phyloP scores from a whole-genome alignment of 371 early-diverging fungal species.

The Mortierella sp. region DNA sequence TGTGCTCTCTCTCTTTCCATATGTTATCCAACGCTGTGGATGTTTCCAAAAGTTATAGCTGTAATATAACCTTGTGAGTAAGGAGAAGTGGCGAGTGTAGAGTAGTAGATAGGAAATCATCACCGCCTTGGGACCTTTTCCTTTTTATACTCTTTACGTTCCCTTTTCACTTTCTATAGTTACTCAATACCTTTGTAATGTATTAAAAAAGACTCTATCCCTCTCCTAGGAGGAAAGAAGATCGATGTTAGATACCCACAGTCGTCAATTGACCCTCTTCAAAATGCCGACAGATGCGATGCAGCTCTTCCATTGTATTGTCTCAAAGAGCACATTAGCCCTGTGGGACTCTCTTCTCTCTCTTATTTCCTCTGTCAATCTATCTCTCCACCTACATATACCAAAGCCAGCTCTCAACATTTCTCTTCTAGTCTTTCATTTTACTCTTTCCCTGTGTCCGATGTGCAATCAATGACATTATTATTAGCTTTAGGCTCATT shows the following conservation, averaged over 20 bases:
- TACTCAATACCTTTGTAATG: neutral
- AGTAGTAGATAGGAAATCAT: no score
- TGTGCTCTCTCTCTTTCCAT: no score
- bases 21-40: no score
- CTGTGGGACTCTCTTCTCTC: neutral
- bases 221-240: neutral
- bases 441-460: neutral
- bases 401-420: neutral
- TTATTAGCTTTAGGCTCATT: slow-evolving; percentile 16
- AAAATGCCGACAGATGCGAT: neutral
- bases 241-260: neutral
- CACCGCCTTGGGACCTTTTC: neutral
- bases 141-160: neutral
- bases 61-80: no score
- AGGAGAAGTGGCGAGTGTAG: no score
- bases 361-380: neutral
- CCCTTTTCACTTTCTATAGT: neutral
- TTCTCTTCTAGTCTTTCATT: neutral
- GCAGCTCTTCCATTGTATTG: neutral
- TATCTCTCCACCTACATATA: no score
- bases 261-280: neutral
- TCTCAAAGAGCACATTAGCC: no score
- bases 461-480: neutral
- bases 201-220: neutral
- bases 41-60: no score